phyloP scores from a whole-genome alignment of 441 rosid genomes.

The Capsella rubella region DNA sequence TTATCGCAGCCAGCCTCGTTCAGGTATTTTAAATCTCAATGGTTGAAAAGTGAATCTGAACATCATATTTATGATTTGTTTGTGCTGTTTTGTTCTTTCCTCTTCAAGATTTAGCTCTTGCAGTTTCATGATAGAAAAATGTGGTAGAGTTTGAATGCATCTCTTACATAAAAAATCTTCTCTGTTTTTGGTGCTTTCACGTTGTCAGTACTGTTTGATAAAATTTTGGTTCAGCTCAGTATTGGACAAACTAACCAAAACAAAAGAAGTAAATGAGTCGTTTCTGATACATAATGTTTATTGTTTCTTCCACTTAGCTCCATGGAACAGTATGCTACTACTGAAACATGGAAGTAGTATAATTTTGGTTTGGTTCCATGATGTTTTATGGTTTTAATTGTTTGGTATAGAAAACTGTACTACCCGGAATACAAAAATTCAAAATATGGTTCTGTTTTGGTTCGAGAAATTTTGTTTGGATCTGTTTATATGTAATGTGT shows the following conservation, averaged over 20 bases:
- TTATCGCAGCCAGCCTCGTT: slow-evolving; percentile 81
- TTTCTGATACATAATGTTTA: background rate
- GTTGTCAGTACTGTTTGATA: too few species aligned
- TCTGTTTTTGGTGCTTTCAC: background rate
- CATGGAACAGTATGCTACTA: too few species aligned
- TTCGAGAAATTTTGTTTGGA: background rate
- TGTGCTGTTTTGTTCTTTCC: slow-evolving; percentile 4
- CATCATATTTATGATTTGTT: background rate
- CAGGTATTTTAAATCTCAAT: slow-evolving; percentile 58
- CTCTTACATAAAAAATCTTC: background rate
- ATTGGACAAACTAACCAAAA: background rate
- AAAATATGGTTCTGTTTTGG: background rate
- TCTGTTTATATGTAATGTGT: background rate
- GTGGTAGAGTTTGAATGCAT: too few species aligned
- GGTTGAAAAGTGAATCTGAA: background rate
- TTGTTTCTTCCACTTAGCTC: too few species aligned
- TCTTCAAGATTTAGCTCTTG: slow-evolving; percentile 20
- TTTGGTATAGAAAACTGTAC: background rate
- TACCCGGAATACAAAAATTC: background rate
- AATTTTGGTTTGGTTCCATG: background rate
- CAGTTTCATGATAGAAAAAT: background rate
- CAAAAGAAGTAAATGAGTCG: background rate
- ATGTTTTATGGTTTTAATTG: background rate
- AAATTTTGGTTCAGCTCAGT: background rate
- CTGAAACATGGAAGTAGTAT: too few species aligned